Evolutionary conservation across 352 stramenopile genomes (phyloP).

Genomic region (Elongisporangium anandrum): DNA sequence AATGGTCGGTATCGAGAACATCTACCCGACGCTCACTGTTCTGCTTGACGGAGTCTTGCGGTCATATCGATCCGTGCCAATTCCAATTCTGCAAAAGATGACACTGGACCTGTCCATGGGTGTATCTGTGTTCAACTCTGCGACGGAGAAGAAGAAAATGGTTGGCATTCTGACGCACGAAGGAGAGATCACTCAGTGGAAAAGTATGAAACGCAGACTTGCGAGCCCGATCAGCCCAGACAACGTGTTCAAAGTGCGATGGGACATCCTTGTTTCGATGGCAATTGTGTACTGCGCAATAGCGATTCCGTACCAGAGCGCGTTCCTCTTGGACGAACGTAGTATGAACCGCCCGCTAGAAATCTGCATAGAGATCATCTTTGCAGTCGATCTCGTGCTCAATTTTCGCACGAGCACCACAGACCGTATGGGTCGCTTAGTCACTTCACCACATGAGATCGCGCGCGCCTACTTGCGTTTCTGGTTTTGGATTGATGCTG

Average conservation of each 20-base stretch:
- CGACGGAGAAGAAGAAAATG: constrained; percentile 66
- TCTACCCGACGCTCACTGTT: constrained; percentile 65
- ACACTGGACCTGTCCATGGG: constrained; percentile 74
- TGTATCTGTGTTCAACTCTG: constrained; percentile 73
- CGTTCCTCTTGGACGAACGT: constrained; percentile 36
- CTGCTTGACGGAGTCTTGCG: constrained; percentile 52
- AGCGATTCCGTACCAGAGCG: constrained; percentile 57
- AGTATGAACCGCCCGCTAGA: constrained; percentile 28
- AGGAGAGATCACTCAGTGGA: constrained; percentile 10
- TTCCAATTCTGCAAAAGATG: constrained; percentile 51
- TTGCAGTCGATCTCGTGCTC: constrained; percentile 51
- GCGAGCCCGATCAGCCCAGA: constrained; percentile 41
- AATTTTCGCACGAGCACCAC: constrained; percentile 49
- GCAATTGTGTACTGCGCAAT: constrained; percentile 53
- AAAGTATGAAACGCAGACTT: constrained; percentile 24
- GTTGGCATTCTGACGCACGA: constrained; percentile 46
- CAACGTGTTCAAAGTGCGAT: constrained; percentile 38
- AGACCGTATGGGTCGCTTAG: constrained; percentile 25
- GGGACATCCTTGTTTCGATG: constrained; percentile 39
- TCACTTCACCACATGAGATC: constrained; percentile 18
- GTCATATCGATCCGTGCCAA: constrained; percentile 60
- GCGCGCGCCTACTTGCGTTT: constrained; percentile 44
- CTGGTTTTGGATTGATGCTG: constrained; percentile 73
- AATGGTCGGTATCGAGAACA: constrained; percentile 51
- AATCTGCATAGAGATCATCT: constrained; percentile 35